A percentile compares a stretch with the other conserved stretches of the same genome.
These are phyloP conservation scores for Fusarium floridanum DNA, from an alignment of 2,329 filamentous ascomycete species.

Conservation along the genomic window DNA sequence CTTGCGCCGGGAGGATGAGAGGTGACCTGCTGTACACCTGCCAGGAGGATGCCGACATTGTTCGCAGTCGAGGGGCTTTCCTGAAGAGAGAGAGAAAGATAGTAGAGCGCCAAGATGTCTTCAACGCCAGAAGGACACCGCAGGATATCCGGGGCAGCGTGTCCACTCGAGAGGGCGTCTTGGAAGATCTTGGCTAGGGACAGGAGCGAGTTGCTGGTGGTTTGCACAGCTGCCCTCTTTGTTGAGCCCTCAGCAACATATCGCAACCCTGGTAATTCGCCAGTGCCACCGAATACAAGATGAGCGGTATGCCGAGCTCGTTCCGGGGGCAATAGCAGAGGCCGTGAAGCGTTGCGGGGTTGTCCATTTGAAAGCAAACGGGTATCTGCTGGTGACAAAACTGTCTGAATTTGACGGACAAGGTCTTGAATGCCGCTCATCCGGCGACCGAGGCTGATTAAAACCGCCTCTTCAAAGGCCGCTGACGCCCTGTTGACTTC, in stretches of 20 bases:
- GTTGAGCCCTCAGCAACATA: slow-evolving; percentile 72
- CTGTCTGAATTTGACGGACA: slow-evolving; percentile 81
- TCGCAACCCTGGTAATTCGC: slow-evolving; percentile 87
- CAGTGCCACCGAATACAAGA: slow-evolving; percentile 82
- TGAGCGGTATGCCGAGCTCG: slow-evolving; percentile 85
- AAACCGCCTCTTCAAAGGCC: slow-evolving; percentile 93
- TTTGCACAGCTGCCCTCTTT: slow-evolving; percentile 85
- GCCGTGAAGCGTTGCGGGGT: slow-evolving; percentile 50
- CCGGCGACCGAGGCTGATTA: slow-evolving; percentile 84
- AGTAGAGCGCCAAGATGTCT: slow-evolving; percentile 95
- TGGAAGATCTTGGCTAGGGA: slow-evolving; percentile 98
- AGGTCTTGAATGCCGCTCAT: slow-evolving; percentile 80
- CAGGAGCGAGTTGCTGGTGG: slow-evolving; percentile 93
- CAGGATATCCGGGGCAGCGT: slow-evolving; percentile 65
- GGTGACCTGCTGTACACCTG: slow-evolving; percentile 82
- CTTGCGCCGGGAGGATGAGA: slow-evolving; percentile 47
- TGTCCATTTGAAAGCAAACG: slow-evolving; percentile 20
- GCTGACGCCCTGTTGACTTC: slow-evolving; percentile 84
- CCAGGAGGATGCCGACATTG: slow-evolving; percentile 97
- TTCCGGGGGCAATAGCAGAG: slow-evolving; percentile 85
- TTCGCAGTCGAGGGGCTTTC: slow-evolving; percentile 98
- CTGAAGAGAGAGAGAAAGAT: slow-evolving; percentile 92
- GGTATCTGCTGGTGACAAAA: slow-evolving; percentile 64
- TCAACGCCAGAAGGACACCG: slow-evolving; percentile 81
- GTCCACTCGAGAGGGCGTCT: slow-evolving; percentile 87